phyloP scores from a whole-genome alignment of 768 basidiomycete genomes.

The Boletus rubescentipes region DNA sequence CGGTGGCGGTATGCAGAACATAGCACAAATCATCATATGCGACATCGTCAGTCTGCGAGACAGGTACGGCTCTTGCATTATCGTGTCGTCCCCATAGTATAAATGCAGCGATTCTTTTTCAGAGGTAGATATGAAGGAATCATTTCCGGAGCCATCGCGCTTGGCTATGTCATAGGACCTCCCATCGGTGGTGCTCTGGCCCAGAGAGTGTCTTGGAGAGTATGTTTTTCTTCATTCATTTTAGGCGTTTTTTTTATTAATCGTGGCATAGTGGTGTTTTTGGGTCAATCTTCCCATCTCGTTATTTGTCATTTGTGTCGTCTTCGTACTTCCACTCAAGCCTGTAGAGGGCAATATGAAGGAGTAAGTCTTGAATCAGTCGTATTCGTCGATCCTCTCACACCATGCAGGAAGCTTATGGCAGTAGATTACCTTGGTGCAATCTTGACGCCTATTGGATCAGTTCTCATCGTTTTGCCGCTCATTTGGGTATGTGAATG shows the following conservation, averaged over 20 bases:
- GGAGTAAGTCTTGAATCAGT: slow-evolving; percentile 31
- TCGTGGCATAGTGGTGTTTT: slow-evolving; percentile 60
- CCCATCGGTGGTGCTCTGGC: slow-evolving; percentile 65
- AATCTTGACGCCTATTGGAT: slow-evolving; percentile 55
- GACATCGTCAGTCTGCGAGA: slow-evolving; percentile 73
- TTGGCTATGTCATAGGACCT: slow-evolving; percentile 67
- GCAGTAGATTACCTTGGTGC: slow-evolving; percentile 66
- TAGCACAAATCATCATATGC: slow-evolving; percentile 69
- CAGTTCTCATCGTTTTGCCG: slow-evolving; percentile 63
- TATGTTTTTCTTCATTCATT: slow-evolving; percentile 33
- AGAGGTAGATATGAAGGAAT: slow-evolving; percentile 81
- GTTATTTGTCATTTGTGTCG: slow-evolving; percentile 49
- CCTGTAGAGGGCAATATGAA: slow-evolving; percentile 60
- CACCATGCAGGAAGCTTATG: slow-evolving; percentile 52
- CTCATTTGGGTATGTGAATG: slow-evolving; percentile 60
- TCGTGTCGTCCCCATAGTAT: neutral
- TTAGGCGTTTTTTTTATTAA: neutral
- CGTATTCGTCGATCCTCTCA: neutral
- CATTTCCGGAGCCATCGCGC: slow-evolving; percentile 51
- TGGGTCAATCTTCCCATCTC: slow-evolving; percentile 70
- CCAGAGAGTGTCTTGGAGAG: slow-evolving; percentile 62
- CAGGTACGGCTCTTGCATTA: slow-evolving; percentile 39
- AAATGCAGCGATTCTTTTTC: neutral
- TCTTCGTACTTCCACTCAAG: slow-evolving; percentile 70
- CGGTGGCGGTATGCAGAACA: slow-evolving; percentile 68